These are phyloP conservation scores for Candida saitoana DNA, from an alignment of 805 yeast species.

Conservation along the genomic window DNA sequence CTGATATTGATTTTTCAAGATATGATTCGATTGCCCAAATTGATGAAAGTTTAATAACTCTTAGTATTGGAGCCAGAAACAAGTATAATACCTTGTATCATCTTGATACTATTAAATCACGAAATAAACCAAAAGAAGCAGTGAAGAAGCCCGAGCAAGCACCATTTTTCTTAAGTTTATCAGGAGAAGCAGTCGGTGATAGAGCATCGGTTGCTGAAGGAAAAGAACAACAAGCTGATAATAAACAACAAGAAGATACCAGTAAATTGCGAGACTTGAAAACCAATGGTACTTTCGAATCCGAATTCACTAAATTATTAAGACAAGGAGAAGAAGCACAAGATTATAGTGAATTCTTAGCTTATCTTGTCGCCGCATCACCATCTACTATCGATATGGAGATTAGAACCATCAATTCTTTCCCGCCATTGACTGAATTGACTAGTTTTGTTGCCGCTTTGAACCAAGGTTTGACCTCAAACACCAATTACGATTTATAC, in stretches of 20 bases:
- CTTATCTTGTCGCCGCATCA: slow-evolving; percentile 53
- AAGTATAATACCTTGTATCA: slow-evolving; percentile 77
- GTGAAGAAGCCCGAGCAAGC: slow-evolving; percentile 79
- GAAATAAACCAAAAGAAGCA: slow-evolving; percentile 88
- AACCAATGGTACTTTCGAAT: slow-evolving; percentile 52
- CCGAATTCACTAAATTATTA: slow-evolving; percentile 63
- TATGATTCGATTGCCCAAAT: slow-evolving; percentile 63
- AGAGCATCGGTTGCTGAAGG: slow-evolving; percentile 51
- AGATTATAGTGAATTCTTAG: slow-evolving; percentile 50
- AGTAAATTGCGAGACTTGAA: slow-evolving; percentile 28
- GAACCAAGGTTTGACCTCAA: slow-evolving; percentile 50
- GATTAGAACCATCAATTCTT: slow-evolving; percentile 68
- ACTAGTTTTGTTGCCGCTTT: slow-evolving; percentile 64
- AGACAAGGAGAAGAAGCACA: slow-evolving; percentile 44
- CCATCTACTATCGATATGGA: slow-evolving; percentile 84
- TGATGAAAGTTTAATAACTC: slow-evolving; percentile 57
- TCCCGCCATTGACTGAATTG: slow-evolving; percentile 67
- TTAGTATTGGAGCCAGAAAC: slow-evolving; percentile 71
- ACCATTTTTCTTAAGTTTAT: slow-evolving; percentile 71
- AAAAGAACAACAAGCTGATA: slow-evolving; percentile 19
- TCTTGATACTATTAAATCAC: slow-evolving; percentile 74
- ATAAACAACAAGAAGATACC: slow-evolving; percentile 27
- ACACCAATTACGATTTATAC: slow-evolving; percentile 67
- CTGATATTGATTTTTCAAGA: slow-evolving; percentile 24
- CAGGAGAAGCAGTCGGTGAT: slow-evolving; percentile 69